phyloP scores from a whole-genome alignment of 2,329 filamentous ascomycete genomes.

The Talaromyces sp. region DNA sequence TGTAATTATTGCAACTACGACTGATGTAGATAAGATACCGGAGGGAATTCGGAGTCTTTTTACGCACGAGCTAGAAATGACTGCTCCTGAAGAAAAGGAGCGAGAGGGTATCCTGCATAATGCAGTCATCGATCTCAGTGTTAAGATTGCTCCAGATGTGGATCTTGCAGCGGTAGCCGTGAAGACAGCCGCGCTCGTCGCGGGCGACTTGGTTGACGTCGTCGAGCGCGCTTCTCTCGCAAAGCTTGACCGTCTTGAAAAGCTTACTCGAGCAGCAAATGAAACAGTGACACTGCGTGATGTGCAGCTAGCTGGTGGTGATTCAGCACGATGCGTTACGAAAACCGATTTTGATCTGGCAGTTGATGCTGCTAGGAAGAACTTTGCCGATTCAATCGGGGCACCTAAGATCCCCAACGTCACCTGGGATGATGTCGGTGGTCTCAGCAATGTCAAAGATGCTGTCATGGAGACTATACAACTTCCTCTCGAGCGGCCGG shows the following conservation, averaged over 20 bases:
- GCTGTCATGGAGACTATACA: conserved; percentile 97
- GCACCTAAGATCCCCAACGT: conserved; percentile 98
- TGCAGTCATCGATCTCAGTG: conserved; percentile 70
- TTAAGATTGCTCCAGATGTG: conserved; percentile 76
- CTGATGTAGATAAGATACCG: conserved; percentile 89
- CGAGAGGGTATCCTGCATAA: conserved; percentile 80
- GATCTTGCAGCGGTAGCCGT: conserved; percentile 81
- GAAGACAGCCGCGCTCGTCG: conserved; percentile 92
- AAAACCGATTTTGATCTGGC: conserved; percentile 86
- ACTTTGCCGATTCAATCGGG: conserved; percentile 95
- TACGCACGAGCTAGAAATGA: conserved; percentile 92
- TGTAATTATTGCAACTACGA: conserved; percentile 88
- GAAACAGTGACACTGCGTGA: conserved; percentile 66
- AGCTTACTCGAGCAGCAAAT: conserved; percentile 53
- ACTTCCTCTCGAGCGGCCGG: conserved; percentile 82
- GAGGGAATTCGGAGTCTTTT: conserved; percentile 87
- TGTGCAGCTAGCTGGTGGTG: conserved; percentile 81
- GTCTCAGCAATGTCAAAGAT: conserved; percentile 89
- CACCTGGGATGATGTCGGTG: conserved; percentile 92
- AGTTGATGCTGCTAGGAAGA: conserved; percentile 92
- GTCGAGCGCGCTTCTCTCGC: conserved; percentile 84
- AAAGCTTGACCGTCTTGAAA: conserved; percentile 69
- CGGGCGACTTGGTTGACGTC: conserved; percentile 89
- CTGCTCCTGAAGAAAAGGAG: conserved; percentile 86
- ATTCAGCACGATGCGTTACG: conserved; percentile 71